A percentile compares a stretch with the other conserved stretches of the same genome.
Evolutionary conservation across 225 moss, liverwort and hornwort genomes (phyloP).

Genomic region (Pseudoscleropodium purum): DNA sequence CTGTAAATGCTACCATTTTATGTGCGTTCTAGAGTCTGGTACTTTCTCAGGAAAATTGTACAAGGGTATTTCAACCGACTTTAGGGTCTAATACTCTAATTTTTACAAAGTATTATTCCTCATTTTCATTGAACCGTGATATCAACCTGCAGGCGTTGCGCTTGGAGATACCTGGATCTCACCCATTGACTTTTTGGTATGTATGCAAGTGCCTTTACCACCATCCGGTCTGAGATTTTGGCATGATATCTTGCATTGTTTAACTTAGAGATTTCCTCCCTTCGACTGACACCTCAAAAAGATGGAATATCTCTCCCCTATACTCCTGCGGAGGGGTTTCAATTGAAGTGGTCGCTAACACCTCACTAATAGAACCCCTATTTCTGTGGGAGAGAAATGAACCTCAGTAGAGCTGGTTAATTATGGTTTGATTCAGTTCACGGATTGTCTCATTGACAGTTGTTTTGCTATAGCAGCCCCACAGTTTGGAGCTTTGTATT

Average conservation of each 20-base stretch:
- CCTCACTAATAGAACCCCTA: neutral
- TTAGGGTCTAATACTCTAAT: neutral
- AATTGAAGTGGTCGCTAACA: neutral
- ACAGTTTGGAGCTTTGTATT: neutral
- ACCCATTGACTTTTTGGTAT: slow-evolving; percentile 82
- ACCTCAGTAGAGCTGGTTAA: neutral
- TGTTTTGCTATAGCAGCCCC: neutral
- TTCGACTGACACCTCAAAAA: neutral
- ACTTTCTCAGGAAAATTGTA: neutral
- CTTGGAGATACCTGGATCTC: slow-evolving; percentile 90
- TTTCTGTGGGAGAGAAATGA: neutral
- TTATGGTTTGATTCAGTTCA: neutral
- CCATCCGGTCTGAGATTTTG: neutral
- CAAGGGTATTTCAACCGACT: neutral
- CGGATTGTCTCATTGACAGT: neutral
- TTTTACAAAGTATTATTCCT: neutral
- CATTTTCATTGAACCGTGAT: neutral
- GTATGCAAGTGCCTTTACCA: neutral
- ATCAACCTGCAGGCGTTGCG: slow-evolving; percentile 42
- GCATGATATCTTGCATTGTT: neutral
- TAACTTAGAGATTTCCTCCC: neutral
- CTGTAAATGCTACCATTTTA: neutral
- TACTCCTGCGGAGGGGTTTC: neutral
- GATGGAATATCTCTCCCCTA: neutral
- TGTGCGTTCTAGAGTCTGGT: neutral